These are phyloP conservation scores for Globisporangium solare DNA, from an alignment of 352 stramenopile genomes.

Conservation along the genomic window DNA sequence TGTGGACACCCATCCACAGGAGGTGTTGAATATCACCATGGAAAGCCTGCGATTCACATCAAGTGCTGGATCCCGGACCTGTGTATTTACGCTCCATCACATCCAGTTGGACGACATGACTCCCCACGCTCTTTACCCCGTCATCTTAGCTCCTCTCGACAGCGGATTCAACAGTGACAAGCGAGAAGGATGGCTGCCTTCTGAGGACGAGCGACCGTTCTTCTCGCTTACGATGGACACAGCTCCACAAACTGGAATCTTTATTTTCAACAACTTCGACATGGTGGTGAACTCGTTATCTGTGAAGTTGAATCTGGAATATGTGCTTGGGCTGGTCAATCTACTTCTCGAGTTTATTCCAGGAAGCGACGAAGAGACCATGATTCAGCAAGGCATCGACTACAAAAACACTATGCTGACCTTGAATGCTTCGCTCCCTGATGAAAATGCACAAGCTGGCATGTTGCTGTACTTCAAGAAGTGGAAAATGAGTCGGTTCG, in stretches of 20 bases:
- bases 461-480: constrained; percentile 83
- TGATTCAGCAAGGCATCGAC: constrained; percentile 56
- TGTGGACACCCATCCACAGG: constrained; percentile 67
- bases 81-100: constrained; percentile 71
- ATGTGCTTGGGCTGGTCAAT: constrained; percentile 65
- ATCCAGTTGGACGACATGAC: constrained; percentile 88
- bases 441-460: constrained; percentile 37
- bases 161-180: constrained; percentile 87
- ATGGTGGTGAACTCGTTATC: constrained; percentile 61
- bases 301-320: constrained; percentile 82
- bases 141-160: constrained; percentile 75
- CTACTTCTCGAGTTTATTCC: constrained; percentile 74
- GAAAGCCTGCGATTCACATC: constrained; percentile 74
- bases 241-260: constrained; percentile 57
- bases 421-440: constrained; percentile 45
- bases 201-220: constrained; percentile 69
- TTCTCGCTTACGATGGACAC: constrained; percentile 64
- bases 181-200: constrained; percentile 76
- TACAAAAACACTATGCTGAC: constrained; percentile 54
- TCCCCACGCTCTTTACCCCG: constrained; percentile 56
- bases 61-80: constrained; percentile 33
- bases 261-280: constrained; percentile 78
- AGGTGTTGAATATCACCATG: constrained; percentile 86
- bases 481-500: constrained; percentile 61
- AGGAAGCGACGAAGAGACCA: constrained; percentile 56